phyloP scores from a whole-genome alignment of 2,329 filamentous ascomycete species.

The Neopestalotiopsis sp. region DNA sequence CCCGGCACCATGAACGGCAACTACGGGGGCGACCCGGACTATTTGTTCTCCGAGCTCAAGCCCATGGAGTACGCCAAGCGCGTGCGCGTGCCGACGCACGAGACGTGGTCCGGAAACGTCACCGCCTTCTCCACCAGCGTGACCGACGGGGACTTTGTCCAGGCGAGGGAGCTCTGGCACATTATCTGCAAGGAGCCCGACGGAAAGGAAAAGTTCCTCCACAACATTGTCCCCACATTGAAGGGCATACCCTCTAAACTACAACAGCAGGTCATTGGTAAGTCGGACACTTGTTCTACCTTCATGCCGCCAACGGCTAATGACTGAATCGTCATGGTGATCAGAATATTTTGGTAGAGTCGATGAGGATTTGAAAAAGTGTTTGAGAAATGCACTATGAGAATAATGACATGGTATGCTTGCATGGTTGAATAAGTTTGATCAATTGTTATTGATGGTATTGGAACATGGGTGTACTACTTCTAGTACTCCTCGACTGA shows the following conservation, averaged over 20 bases:
- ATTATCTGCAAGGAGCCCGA: conserved; percentile 1
- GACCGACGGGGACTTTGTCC: conserved; percentile 10
- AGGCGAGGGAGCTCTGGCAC: not conserved
- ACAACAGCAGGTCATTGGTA: not conserved
- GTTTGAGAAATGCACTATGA: not conserved
- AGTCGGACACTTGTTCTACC: not conserved
- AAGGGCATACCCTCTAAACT: not conserved
- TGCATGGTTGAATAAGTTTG: not conserved
- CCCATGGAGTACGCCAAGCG: not conserved
- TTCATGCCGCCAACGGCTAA: not conserved
- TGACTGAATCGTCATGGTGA: not conserved
- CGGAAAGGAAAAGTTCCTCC: not conserved
- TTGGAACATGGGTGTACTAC: too few relatives aligned
- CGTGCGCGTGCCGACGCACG: not conserved
- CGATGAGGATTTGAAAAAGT: not conserved
- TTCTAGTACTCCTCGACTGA: too few relatives aligned
- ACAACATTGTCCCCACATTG: not conserved
- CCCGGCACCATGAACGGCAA: conserved; percentile 5
- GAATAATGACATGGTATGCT: not conserved
- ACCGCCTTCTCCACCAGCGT: not conserved
- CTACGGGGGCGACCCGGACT: conserved; percentile 11
- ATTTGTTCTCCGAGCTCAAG: not conserved
- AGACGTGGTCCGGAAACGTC: conserved; percentile 3
- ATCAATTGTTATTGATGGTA: not conserved
- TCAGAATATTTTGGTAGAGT: not conserved